Percentiles rank a stretch among this genome's conserved stretches.
Evolutionary conservation across 345 rosid genomes (phyloP).

Genomic region (Eucalyptus virginea): DNA sequence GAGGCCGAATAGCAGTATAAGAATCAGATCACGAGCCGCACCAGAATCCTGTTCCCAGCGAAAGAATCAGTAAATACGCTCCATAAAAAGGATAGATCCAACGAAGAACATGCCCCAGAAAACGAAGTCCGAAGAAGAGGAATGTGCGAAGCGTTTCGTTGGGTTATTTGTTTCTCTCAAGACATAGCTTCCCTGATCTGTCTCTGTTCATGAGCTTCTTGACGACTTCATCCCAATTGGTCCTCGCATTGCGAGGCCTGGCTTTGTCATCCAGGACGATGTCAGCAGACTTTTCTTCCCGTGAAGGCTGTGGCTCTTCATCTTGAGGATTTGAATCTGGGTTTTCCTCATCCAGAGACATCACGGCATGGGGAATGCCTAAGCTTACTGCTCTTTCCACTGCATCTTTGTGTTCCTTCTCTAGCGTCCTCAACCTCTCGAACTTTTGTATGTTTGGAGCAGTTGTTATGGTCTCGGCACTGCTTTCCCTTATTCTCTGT

Average conservation of each 20-base stretch:
- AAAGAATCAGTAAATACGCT: neutral
- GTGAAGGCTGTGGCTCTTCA: neutral
- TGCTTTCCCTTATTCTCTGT: slow-evolving; percentile 52
- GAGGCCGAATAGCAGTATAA: neutral
- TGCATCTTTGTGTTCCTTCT: slow-evolving; percentile 86
- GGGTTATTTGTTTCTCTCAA: neutral
- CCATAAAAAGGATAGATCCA: neutral
- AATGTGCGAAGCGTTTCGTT: neutral
- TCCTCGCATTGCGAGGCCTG: neutral
- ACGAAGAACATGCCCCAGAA: neutral
- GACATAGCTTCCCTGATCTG: slow-evolving; percentile 19
- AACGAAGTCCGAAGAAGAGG: neutral
- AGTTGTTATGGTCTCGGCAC: slow-evolving; percentile 26
- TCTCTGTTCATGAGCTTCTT: slow-evolving; percentile 44
- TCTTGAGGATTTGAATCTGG: neutral
- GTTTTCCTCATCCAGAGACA: slow-evolving; percentile 5
- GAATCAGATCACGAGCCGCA: neutral
- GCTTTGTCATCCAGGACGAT: neutral
- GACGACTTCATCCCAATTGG: slow-evolving; percentile 62
- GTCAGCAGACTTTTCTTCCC: neutral
- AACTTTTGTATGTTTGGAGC: slow-evolving; percentile 64
- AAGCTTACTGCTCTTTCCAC: slow-evolving; percentile 79
- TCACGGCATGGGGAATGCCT: slow-evolving; percentile 68
- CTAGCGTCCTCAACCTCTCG: slow-evolving; percentile 55
- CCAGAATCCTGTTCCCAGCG: neutral